Conservation (phyloP, 139 green algal species). For the Closterium sp. region DNA sequence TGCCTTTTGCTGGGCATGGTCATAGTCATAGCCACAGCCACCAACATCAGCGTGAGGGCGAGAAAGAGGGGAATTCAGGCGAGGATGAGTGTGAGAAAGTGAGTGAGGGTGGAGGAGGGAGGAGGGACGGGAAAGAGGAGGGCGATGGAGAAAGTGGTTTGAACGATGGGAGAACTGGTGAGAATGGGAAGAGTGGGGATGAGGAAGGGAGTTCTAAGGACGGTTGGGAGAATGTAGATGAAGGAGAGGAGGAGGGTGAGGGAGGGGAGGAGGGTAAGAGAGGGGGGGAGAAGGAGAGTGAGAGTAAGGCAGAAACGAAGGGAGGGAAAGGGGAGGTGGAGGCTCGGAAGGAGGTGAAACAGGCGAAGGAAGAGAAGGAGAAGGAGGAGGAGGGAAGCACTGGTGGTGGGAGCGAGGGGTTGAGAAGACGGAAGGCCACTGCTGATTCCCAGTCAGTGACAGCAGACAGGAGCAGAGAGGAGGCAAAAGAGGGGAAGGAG, state of each 20-base stretch:
- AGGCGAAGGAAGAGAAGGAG: neutral
- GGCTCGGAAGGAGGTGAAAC: neutral
- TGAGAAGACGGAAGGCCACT: neutral
- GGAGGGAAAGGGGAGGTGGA: slow-evolving; percentile 3
- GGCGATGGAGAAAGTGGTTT: neutral
- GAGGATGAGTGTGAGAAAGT: slow-evolving; percentile 3
- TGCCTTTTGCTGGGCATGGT: slow-evolving; percentile 21
- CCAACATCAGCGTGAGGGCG: slow-evolving; percentile 2
- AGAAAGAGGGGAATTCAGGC: neutral
- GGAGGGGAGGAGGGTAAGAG: neutral
- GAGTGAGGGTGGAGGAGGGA: neutral
- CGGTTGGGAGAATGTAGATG: neutral
- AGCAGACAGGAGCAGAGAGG: slow-evolving; percentile 18
- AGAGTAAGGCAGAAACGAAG: neutral
- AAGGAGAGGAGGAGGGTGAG: neutral
- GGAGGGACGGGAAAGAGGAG: slow-evolving; percentile 12
- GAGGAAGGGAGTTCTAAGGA: neutral
- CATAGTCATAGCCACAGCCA: slow-evolving; percentile 9
- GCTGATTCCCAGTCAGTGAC: neutral
- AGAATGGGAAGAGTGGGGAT: neutral
- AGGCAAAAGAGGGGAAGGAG: slow-evolving; percentile 6
- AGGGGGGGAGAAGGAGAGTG: neutral
- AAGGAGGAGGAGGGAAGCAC: neutral
- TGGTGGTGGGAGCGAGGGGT: neutral
- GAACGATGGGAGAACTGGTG: neutral